Evolutionary conservation across 139 green algal genomes (phyloP), one percentile per base, ranked within the genome.

Genomic region (Marvania coccoides): DNA sequence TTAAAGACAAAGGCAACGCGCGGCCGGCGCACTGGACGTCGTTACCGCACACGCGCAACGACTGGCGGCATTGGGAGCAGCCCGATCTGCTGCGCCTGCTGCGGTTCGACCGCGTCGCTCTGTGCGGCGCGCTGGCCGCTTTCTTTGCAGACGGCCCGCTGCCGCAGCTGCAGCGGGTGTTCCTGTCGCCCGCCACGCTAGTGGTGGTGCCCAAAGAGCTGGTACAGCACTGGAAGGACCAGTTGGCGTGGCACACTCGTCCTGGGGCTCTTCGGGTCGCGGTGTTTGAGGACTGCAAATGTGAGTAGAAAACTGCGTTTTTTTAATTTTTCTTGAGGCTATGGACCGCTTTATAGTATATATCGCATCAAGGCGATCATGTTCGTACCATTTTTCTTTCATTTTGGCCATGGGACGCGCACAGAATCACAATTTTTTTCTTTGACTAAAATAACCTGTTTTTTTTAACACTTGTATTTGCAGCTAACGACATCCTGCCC

Each of bases 181-280:
- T 80, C 60, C 55, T 98, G 45, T 97, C 91, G 0, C 45, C 62
- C 1, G 90, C 93, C 42, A 98, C 93, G 7, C 75, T 98, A 63
- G 73, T 98, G 23, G 81, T 98, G 29, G 83, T 98, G 14, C 94
- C 93, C 4, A 9, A 61, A 0, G 82, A 71, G 2, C 84, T 98
- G 4, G 82, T 98, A 6, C 62, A 73, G 15, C 93, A 98, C 70
- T 98, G 93, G 93, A 56, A 76, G 58, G 37, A 87, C 54, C 88
- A 95, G 67, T 69, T 94, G 46, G 4, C 46, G 36, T 55, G 65
- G 59, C 88, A 95, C 61, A 69, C 29, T 37, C 19, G 15, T n/a
- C 33, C 33, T 39, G 57, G 57, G 13, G 19, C 23, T 10, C 26
- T 64, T n/a, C 30, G 57, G 19, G 57, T 64, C 12, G 26, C 57